These are phyloP conservation scores for Leccinum imitatum DNA, from an alignment of 768 basidiomycete species.

Conservation along the genomic window DNA sequence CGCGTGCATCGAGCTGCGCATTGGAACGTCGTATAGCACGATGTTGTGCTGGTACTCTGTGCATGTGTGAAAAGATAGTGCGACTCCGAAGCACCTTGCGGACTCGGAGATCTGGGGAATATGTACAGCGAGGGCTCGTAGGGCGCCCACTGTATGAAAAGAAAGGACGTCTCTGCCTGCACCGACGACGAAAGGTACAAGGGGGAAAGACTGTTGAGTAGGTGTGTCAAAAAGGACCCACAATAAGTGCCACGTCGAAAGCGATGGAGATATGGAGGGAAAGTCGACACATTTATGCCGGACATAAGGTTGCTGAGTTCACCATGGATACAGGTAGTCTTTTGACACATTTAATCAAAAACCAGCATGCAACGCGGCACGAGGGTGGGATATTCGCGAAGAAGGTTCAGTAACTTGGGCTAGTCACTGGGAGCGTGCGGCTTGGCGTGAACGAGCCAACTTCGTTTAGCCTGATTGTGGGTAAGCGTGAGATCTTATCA, in stretches of 20 bases:
- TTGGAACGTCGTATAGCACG: constrained; percentile 13
- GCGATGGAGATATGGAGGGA: constrained; percentile 11
- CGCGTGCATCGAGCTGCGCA: constrained; percentile 34
- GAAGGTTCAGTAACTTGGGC: constrained; percentile 1
- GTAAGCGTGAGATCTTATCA: background rate
- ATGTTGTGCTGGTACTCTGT: constrained; percentile 5
- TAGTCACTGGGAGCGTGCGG: background rate
- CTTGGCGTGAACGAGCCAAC: background rate
- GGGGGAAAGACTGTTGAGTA: background rate
- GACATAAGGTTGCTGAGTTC: constrained; percentile 12
- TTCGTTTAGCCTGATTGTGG: background rate
- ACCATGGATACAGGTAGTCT: constrained; percentile 24
- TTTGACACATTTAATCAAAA: constrained; percentile 1
- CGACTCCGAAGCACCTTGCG: constrained; percentile 3
- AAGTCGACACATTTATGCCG: constrained; percentile 6
- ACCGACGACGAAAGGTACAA: constrained; percentile 8
- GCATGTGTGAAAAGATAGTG: constrained; percentile 18
- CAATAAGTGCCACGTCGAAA: background rate
- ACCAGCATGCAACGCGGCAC: background rate
- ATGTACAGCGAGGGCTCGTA: constrained; percentile 1
- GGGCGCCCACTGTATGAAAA: constrained; percentile 8
- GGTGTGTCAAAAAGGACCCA: constrained; percentile 1
- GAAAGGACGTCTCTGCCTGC: constrained; percentile 24
- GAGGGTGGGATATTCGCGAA: constrained; percentile 4
- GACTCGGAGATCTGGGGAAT: background rate